Evolutionary conservation across 2,329 filamentous ascomycete species (phyloP), one percentile per base, ranked within the genome.

Genomic region (Microsporum ferrugineum): DNA sequence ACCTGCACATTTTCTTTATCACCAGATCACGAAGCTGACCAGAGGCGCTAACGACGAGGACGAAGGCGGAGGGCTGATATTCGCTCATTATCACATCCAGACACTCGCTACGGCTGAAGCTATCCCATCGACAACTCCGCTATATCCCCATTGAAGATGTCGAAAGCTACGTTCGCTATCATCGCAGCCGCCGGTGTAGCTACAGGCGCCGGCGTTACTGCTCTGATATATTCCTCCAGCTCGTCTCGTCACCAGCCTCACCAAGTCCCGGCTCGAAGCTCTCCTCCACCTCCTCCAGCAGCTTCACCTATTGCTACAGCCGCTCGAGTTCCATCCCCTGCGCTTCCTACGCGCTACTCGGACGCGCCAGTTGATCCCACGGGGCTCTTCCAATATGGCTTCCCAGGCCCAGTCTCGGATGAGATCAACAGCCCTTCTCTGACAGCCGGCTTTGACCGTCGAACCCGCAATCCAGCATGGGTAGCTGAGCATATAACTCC

Each of bases 401-500:
- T 97, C 76, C 92, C 94, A 0, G 94, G 94, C 62, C 94, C 94
- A 36, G 78, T 96, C 43, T 82, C 87, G 69, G 94, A 99, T 75
- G 80, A 95, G 49, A 86, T 91, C 60, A 82, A 82, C 60, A 87
- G 90, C 41, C 78, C 84, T 31, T 88, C 89, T 38, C 82, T 97
- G 60, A 82, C 91, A 66, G 95, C 91, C 36, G 86, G 88, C 68
- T 99, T 87, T 82, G 92, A 99, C 77, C 89, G 94, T 33, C 87
- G 89, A 64, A 87, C 85, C 49, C 85, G 91, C 71, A 99, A 99
- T 76, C 94, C 94, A 34, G 83, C 88, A 73, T 99, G 92, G 92
- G 94, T 91, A 6, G 86, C 88, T 65, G 94, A 99, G 79, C 94
- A 99, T 79, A 96, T 99, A 75, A 99, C 94, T 0, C 85, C 91